phyloP scores from a whole-genome alignment of 2,329 filamentous ascomycete species.

The Monascus ruber region DNA sequence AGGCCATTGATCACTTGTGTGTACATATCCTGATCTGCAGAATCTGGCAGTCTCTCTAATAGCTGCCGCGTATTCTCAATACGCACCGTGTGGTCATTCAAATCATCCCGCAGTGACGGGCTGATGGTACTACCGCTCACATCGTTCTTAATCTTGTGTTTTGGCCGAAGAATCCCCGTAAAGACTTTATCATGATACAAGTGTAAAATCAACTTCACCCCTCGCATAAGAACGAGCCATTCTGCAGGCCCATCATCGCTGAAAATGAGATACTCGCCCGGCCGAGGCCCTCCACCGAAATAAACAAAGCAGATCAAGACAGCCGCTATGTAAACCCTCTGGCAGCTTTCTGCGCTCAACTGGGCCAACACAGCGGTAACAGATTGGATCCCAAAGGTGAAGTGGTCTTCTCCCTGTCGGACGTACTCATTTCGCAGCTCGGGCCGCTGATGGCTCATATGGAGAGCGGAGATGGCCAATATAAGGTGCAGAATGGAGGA shows the following conservation, averaged over 20 bases:
- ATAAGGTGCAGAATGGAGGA: constrained; percentile 23
- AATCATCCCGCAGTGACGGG: constrained; percentile 7
- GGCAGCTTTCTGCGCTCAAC: constrained; percentile 17
- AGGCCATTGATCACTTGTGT: constrained; percentile 5
- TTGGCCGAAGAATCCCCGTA: constrained; percentile 12
- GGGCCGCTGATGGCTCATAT: constrained; percentile 14
- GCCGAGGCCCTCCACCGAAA: constrained; percentile 19
- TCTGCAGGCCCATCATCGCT: constrained; percentile 17
- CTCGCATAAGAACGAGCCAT: constrained; percentile 21
- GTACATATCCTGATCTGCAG: constrained; percentile 2
- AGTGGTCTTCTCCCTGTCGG: constrained; percentile 20
- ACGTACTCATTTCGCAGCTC: constrained; percentile 10
- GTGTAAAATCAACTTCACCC: constrained; percentile 15
- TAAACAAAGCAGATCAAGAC: constrained; percentile 22
- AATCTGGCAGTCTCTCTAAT: constrained; percentile 3
- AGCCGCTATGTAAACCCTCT: constrained; percentile 21
- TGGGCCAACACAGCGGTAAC: constrained; percentile 17
- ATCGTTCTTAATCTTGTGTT: neutral
- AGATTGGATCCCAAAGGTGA: constrained; percentile 22
- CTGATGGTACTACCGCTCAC: neutral
- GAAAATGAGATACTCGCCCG: constrained; percentile 23
- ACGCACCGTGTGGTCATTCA: constrained; percentile 6
- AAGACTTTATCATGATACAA: constrained; percentile 13
- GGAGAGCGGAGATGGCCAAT: constrained; percentile 19
- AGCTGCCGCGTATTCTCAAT: constrained; percentile 1